phyloP scores from a whole-genome alignment of 2,329 filamentous ascomycete genomes.

The Alternaria arbusti region DNA sequence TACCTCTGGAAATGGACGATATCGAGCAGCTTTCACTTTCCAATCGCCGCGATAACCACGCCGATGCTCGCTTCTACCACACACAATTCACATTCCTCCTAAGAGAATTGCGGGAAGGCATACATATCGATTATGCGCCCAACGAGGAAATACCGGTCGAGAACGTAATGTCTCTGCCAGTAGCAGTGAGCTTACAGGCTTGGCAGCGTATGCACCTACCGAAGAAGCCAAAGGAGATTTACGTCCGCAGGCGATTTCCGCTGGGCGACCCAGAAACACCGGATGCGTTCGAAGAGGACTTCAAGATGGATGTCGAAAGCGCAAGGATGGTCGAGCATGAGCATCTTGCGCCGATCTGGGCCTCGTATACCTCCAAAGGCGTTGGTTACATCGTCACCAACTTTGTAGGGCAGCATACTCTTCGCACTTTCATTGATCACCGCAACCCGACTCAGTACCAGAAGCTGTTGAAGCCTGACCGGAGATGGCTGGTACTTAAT shows the following conservation, averaged over 20 bases:
- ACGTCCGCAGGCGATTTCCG: constrained; percentile 65
- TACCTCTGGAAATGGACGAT: constrained; percentile 71
- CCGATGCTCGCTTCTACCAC: constrained; percentile 73
- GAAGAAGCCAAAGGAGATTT: constrained; percentile 63
- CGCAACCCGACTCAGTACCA: constrained; percentile 67
- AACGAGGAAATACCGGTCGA: constrained; percentile 74
- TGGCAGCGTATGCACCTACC: constrained; percentile 70
- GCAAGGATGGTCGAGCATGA: constrained; percentile 67
- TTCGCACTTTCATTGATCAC: constrained; percentile 71
- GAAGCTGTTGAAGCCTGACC: constrained; percentile 64
- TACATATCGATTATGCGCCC: constrained; percentile 68
- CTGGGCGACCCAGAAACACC: constrained; percentile 51
- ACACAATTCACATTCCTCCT: constrained; percentile 76
- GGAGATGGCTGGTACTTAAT: constrained; percentile 68
- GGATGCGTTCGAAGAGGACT: constrained; percentile 53
- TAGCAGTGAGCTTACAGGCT: constrained; percentile 54
- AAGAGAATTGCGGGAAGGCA: constrained; percentile 65
- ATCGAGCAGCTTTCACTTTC: constrained; percentile 69
- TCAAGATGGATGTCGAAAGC: constrained; percentile 66
- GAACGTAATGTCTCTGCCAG: constrained; percentile 65
- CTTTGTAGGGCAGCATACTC: constrained; percentile 69
- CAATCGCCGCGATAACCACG: constrained; percentile 63
- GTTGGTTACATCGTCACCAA: constrained; percentile 70
- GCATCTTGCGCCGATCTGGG: constrained; percentile 74
- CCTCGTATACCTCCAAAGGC: constrained; percentile 71